These are phyloP conservation scores for Irpex rosettiformis DNA, from an alignment of 1,284 basidiomycete genomes.

Conservation along the genomic window DNA sequence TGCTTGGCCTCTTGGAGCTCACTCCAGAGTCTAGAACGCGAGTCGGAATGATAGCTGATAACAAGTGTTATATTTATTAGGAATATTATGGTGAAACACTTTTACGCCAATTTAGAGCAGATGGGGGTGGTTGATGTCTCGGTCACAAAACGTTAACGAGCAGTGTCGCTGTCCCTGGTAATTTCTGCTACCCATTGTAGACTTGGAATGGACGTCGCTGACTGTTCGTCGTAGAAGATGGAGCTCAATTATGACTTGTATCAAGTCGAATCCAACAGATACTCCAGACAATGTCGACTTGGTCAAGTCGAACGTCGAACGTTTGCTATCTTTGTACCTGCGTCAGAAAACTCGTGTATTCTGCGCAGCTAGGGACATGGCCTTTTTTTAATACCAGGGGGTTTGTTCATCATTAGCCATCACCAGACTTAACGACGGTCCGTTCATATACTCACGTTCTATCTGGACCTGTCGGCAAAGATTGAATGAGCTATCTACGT, in stretches of 20 bases:
- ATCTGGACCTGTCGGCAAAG: neutral
- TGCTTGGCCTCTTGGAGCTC: too few species aligned
- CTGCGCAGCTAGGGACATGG: neutral
- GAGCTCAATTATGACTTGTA: too few species aligned
- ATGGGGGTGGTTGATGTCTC: too few species aligned
- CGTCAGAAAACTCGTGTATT: neutral
- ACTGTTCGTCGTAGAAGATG: neutral
- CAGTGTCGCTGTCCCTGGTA: neutral
- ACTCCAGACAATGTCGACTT: neutral
- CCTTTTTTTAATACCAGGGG: neutral
- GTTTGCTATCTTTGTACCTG: neutral
- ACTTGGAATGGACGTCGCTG: neutral
- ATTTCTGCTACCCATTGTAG: too few species aligned
- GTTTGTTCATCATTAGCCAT: neutral
- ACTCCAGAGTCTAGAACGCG: too few species aligned
- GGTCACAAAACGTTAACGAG: too few species aligned
- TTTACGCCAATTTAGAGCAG: too few species aligned
- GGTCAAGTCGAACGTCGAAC: neutral
- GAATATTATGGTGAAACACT: too few species aligned
- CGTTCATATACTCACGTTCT: neutral
- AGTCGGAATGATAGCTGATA: too few species aligned
- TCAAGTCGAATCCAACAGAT: neutral
- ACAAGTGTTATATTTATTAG: too few species aligned
- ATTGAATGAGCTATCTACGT: neutral
- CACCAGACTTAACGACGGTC: neutral